Base-by-base conservation (phyloP, 768 basidiomycete species). In the Sporobolomyces roseus region DNA sequence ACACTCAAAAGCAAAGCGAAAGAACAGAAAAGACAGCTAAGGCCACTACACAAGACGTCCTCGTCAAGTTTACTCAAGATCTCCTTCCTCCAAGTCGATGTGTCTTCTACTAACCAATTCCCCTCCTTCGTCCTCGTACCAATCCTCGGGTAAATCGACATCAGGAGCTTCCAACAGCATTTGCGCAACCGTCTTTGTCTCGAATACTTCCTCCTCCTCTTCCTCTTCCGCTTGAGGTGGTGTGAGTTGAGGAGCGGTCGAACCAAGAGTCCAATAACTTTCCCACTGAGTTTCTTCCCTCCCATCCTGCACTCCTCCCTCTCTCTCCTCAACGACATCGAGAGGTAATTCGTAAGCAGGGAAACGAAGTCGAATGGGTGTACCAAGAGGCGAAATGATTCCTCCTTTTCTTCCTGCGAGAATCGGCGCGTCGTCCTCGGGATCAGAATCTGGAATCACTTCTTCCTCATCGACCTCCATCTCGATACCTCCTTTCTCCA, bases 341-440 rank as follows among this genome's bases (percentile, higher is more conserved):
- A 43, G n/a, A 29, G 66, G 66, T 54, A 61, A 67, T 23, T 33
- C 52, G 54, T 68, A 68, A 1, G 35, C 16, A 36, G 66, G 66
- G 49, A 67, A 67, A 14, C 60, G 14, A 6, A 1, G 4, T 17
- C 32, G 33, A 25, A 55, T 21, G 5, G 66, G 45, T 54, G 33
- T 38, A 29, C 60, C 66, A n/a, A 19, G 4, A 4, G 8, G 29
- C 8, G n/a, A 27, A 16, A 19, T 41, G 38, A 41, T 41, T 51
- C 50, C 38, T 41, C 38, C 38, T 41, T 17, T 23, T 49, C 48
- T 23, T 49, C 48, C 25, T 49, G n/a, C n/a, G n/a, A n/a, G n/a
- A n/a, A 27, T 27, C 25, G 21, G 12, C 8, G 3, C 16, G 23
- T 68, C 67, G 50, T 63, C 66, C 14, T 63, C 61, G 14, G 46